Base-by-base conservation (phyloP, 1,284 basidiomycete species). In the Meira nashicola region DNA sequence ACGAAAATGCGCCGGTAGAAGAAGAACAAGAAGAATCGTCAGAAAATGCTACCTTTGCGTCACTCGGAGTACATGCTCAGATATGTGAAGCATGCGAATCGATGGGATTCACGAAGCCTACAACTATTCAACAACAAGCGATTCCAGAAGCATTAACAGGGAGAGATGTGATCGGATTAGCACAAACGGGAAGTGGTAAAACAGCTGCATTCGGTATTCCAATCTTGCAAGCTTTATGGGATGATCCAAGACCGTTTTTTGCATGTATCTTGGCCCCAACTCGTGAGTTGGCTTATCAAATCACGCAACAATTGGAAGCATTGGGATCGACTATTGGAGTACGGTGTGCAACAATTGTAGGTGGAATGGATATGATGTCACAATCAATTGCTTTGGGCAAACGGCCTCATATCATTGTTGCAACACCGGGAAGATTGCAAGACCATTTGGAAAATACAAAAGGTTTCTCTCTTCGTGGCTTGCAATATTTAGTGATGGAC, bases 391-490 rank as follows among this genome's bases (percentile, higher is more conserved):
- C 92, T 7, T 84, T 98, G 47, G 90, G 92, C 14, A 98, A 96
- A 80, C 84, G 73, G 12, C 74, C 72, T 2, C 74, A 99, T 80
- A 84, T 99, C 49, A 85, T 99, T 46, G 92, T 99, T n/a, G 94
- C 93, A 25, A 98, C 95, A 0, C 95, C 95, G 0, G 95, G 95
- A 66, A 86, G 95, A 62, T 81, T 99, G 71, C 86, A 93, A 73
- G 92, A 97, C 79, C 95, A 99, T 79, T 81, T 99, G 52, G 93
- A 98, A 79, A 94, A 94, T 74, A 98, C 95, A 2, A 98, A 98
- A 79, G 95, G 95, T 0, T 99, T 99, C 80, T 92, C 87, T 69
- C 79, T 99, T 68, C 84, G 91, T 70, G 84, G 82, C 12, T 81
- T 99, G 58, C 90, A 92, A 79, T 98, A 92, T 78, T 80, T 99